phyloP scores from a whole-genome alignment of 768 basidiomycete species.

The Hypholoma fasciculare region DNA sequence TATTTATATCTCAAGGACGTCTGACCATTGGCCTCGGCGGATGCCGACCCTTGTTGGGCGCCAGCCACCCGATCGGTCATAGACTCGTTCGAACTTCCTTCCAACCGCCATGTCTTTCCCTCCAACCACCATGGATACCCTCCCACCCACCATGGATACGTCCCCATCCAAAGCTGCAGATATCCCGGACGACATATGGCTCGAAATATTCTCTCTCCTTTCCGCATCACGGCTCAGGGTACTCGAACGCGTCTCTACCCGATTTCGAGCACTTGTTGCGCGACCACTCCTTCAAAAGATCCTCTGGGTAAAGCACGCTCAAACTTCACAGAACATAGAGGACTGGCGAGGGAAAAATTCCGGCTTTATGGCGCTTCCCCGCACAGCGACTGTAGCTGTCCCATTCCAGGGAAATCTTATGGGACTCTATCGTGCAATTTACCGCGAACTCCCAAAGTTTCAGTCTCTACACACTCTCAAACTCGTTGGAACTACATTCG shows the following conservation, averaged over 20 bases:
- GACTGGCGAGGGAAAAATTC: slow-evolving; percentile 21
- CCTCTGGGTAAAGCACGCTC: slow-evolving; percentile 20
- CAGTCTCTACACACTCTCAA: not conserved
- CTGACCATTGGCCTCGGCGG: no score
- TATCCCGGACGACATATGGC: not conserved
- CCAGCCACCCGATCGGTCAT: no score
- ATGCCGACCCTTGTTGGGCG: no score
- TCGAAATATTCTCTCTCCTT: not conserved
- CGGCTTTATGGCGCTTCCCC: slow-evolving; percentile 13
- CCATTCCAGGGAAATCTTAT: slow-evolving; percentile 17
- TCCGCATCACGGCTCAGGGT: slow-evolving; percentile 19
- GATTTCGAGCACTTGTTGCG: slow-evolving; percentile 24
- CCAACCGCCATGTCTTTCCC: no score
- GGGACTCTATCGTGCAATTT: not conserved
- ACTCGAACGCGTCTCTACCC: slow-evolving; percentile 21
- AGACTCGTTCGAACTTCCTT: no score
- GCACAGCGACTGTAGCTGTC: slow-evolving; percentile 22
- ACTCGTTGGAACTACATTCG: not conserved
- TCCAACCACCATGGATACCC: no score
- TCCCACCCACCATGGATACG: no score
- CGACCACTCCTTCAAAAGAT: slow-evolving; percentile 25
- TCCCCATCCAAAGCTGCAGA: not conserved
- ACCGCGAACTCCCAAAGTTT: not conserved
- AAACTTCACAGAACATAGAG: slow-evolving; percentile 20
- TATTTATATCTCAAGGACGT: no score